Conservation (phyloP, 1,284 basidiomycete genomes). For the Ceratobasidium theobromae region DNA sequence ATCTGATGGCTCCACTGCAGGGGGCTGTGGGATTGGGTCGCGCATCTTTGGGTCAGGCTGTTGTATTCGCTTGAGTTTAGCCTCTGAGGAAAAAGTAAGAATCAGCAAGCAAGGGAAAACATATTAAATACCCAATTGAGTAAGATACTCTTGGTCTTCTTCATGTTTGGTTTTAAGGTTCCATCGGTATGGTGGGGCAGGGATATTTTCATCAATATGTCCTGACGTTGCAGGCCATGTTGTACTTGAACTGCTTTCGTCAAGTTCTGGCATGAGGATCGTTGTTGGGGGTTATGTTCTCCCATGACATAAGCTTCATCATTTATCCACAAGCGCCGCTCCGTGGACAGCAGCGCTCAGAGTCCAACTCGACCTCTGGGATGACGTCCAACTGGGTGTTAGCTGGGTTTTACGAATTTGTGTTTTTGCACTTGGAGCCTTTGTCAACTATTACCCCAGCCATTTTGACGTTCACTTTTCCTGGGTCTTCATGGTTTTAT, state of each 20-base stretch:
- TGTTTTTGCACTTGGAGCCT: constrained; percentile 75
- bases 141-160: constrained; percentile 27
- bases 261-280: constrained; percentile 23
- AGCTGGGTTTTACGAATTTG: constrained; percentile 63
- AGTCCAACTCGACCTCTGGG: constrained; percentile 6
- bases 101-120: constrained; percentile 3
- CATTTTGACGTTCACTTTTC: constrained; percentile 59
- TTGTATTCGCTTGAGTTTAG: constrained; percentile 22
- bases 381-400: constrained; percentile 57
- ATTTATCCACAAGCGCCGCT: constrained; percentile 3
- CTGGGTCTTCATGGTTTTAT: constrained; percentile 70
- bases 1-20: constrained; percentile 13
- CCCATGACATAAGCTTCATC: constrained; percentile 8
- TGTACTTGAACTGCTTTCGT: constrained; percentile 4
- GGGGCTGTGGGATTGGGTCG: not conserved
- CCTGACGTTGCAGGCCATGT: constrained; percentile 4
- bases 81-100: constrained; percentile 9
- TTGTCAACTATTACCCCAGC: constrained; percentile 62
- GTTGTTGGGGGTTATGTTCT: constrained; percentile 13
- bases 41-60: constrained; percentile 26
- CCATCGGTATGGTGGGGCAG: constrained; percentile 16
- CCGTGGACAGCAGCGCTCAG: not conserved
- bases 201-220: not conserved
- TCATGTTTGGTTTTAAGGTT: constrained; percentile 22
- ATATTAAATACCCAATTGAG: constrained; percentile 6